Evolutionary conservation across 2,329 filamentous ascomycete species (phyloP).

Genomic region (Nakataea oryzae): DNA sequence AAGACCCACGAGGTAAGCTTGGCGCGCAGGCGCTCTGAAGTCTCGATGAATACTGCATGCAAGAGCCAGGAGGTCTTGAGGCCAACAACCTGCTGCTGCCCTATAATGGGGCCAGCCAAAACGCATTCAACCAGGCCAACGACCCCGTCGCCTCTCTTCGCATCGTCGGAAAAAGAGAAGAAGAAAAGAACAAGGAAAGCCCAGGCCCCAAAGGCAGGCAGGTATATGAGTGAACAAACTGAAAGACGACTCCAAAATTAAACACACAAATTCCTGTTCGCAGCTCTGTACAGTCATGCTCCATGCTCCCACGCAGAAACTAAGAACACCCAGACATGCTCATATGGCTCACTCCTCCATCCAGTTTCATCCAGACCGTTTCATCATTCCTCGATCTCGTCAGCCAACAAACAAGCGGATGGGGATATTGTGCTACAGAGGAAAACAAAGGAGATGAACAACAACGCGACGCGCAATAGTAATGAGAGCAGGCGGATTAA

Average conservation of each 20-base stretch:
- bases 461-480: background rate
- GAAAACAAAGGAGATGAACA: background rate
- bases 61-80: too few relatives aligned
- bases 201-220: background rate
- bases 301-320: background rate
- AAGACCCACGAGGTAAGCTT: too few relatives aligned
- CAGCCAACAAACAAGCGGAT: background rate
- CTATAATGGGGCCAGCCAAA: background rate
- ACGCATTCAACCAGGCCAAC: too few relatives aligned
- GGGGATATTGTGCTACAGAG: background rate
- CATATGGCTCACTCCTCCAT: background rate
- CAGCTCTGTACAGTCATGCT: background rate
- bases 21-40: too few relatives aligned
- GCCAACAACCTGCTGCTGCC: too few relatives aligned
- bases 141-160: too few relatives aligned
- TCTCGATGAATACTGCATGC: too few relatives aligned
- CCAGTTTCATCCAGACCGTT: background rate
- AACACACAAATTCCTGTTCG: background rate
- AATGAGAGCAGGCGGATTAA: slow-evolving; percentile 14
- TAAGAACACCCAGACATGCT: background rate
- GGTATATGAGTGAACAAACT: background rate
- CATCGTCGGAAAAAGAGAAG: background rate
- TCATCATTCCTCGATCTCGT: background rate
- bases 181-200: background rate
- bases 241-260: background rate